Conservation (phyloP, 2,329 filamentous ascomycete genomes). For the Pyricularia pennisetigena region DNA sequence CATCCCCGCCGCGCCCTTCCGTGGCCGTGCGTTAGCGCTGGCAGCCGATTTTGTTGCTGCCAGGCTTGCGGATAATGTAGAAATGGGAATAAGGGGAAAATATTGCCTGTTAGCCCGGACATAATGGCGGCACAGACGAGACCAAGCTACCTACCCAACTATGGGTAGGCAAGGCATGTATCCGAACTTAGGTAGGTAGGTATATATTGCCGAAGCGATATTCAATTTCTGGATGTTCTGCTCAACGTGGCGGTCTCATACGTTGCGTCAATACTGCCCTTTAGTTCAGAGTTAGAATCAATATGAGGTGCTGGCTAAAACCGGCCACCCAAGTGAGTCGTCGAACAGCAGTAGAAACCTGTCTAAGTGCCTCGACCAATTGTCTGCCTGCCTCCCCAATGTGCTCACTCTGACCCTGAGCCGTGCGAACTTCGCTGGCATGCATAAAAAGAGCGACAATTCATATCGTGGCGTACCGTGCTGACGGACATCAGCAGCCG, state of each 20-base stretch:
- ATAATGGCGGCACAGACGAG: background rate
- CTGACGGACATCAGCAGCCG: background rate
- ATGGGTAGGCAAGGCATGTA: too few species aligned
- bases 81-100: background rate
- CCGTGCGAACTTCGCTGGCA: background rate
- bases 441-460: background rate
- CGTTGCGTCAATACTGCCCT: background rate
- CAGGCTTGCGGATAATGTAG: background rate
- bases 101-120: background rate
- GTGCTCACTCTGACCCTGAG: background rate
- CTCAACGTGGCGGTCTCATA: background rate
- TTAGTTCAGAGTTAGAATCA: background rate
- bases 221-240: too few species aligned
- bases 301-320: background rate
- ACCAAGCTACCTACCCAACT: background rate
- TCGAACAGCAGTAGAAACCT: background rate
- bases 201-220: background rate
- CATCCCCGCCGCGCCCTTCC: background rate
- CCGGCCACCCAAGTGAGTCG: background rate
- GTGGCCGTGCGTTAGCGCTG: background rate
- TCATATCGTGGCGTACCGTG: background rate
- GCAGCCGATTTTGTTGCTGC: background rate
- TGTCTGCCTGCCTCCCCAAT: background rate
- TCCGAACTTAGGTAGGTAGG: too few species aligned
- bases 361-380: background rate